Evolutionary conservation across 2,329 filamentous ascomycete genomes (phyloP).

Genomic region (Microcyclosporella mali): DNA sequence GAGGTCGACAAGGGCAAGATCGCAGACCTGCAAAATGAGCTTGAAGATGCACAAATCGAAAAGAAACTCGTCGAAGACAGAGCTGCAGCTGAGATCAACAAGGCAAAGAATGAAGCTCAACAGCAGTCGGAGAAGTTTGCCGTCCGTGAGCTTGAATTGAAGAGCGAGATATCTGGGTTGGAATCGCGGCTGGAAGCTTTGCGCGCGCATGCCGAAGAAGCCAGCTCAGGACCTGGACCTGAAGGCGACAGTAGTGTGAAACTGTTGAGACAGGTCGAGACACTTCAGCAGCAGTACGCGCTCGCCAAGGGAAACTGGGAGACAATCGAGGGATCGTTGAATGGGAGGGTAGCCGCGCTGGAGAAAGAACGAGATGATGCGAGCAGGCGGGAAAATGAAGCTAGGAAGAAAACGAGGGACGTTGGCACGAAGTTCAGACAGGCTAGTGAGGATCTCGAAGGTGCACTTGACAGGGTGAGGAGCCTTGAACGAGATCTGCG

Average conservation of each 20-base stretch:
- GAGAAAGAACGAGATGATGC: constrained; percentile 91
- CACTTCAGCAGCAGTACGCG: constrained; percentile 88
- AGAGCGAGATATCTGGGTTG: constrained; percentile 66
- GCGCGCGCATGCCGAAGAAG: constrained; percentile 80
- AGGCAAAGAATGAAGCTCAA: constrained; percentile 66
- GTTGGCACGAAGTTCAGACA: constrained; percentile 62
- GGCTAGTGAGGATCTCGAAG: constrained; percentile 78
- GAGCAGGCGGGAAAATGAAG: constrained; percentile 72
- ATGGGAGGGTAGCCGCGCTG: constrained; percentile 67
- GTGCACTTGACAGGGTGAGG: constrained; percentile 57
- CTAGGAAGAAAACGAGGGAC: constrained; percentile 84
- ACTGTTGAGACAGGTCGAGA: constrained; percentile 87
- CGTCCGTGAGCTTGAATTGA: constrained; percentile 67
- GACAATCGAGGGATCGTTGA: constrained; percentile 80
- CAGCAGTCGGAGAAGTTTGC: constrained; percentile 65
- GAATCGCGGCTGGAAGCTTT: constrained; percentile 88
- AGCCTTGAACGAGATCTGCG: constrained; percentile 58
- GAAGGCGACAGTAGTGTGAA: constrained; percentile 59
- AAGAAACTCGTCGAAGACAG: constrained; percentile 69
- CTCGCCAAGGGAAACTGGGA: constrained; percentile 97
- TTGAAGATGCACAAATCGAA: constrained; percentile 64
- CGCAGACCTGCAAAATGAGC: constrained; percentile 55
- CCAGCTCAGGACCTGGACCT: constrained; percentile 47
- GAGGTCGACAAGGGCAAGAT: constrained; percentile 57
- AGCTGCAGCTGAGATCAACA: constrained; percentile 60